phyloP scores from a whole-genome alignment of 371 early-diverging fungal genomes.

The Coemansia sp. region DNA sequence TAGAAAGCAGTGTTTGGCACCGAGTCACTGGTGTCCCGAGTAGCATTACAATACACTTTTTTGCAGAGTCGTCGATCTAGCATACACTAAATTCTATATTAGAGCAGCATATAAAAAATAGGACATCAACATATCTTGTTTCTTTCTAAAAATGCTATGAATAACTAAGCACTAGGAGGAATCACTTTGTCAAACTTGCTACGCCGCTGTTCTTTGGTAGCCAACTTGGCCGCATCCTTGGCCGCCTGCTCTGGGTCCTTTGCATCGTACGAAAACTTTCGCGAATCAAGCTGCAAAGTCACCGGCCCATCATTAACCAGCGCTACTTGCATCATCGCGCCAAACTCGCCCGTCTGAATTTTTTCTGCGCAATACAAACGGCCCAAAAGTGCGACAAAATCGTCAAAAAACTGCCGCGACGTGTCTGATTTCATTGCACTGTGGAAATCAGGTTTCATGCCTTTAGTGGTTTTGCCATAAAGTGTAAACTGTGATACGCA shows the following conservation, averaged over 20 bases:
- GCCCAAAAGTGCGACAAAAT: conserved; percentile 69
- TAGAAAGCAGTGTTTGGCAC: no score
- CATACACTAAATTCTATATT: no score
- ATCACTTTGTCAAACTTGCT: neutral
- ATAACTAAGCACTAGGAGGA: no score
- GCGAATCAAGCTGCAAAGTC: conserved; percentile 72
- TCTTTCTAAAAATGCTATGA: neutral
- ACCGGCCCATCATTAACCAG: conserved; percentile 85
- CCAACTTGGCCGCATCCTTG: conserved; percentile 17
- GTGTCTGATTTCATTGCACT: conserved; percentile 70
- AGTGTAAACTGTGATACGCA: conserved; percentile 87
- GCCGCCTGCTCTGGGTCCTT: neutral
- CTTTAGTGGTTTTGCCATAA: conserved; percentile 71
- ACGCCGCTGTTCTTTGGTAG: conserved; percentile 29
- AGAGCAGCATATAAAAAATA: no score
- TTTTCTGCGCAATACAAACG: conserved; percentile 60
- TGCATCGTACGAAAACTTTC: conserved; percentile 54
- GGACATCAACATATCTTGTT: no score
- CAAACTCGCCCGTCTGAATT: conserved; percentile 54
- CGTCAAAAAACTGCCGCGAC: conserved; percentile 69
- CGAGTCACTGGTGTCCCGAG: no score
- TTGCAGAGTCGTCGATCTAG: no score
- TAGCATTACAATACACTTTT: no score
- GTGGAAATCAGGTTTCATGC: conserved; percentile 89
- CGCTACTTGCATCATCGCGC: conserved; percentile 74